Conservation (phyloP, 805 yeast genomes). For the Myxozyma geophila region DNA sequence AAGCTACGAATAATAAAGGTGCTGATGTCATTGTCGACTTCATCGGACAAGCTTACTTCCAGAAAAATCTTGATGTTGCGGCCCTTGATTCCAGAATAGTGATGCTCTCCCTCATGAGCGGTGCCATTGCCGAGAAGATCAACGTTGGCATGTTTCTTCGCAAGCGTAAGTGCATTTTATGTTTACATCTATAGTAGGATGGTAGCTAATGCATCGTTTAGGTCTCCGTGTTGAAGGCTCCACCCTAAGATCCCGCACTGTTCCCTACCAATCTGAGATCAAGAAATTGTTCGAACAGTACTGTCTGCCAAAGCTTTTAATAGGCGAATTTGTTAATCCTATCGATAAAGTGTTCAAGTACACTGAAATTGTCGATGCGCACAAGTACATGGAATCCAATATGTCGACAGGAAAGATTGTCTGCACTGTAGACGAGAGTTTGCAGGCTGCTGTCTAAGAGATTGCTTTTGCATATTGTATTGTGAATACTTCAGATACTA, state of each 20-base stretch:
- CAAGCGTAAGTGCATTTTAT: constrained; percentile 34
- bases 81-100: constrained; percentile 43
- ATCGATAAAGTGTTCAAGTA: constrained; percentile 39
- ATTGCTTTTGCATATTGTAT: not conserved
- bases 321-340: constrained; percentile 38
- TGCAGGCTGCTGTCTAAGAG: not conserved
- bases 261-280: constrained; percentile 39
- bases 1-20: constrained; percentile 35
- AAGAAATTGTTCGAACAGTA: constrained; percentile 39
- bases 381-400: constrained; percentile 42
- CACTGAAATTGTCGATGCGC: constrained; percentile 41
- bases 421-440: constrained; percentile 18
- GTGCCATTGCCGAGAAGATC: constrained; percentile 33
- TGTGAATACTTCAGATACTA: not conserved
- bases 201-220: not conserved
- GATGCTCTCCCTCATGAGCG: constrained; percentile 40
- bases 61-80: constrained; percentile 37
- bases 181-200: not conserved
- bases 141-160: constrained; percentile 37
- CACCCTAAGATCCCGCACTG: constrained; percentile 42
- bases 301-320: constrained; percentile 39
- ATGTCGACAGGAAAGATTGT: constrained; percentile 42
- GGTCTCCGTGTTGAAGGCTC: constrained; percentile 41
- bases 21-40: constrained; percentile 45
- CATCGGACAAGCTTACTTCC: constrained; percentile 44